Evolutionary conservation across 345 rosid genomes (phyloP).

Genomic region (Eucalyptus erythrocorys): DNA sequence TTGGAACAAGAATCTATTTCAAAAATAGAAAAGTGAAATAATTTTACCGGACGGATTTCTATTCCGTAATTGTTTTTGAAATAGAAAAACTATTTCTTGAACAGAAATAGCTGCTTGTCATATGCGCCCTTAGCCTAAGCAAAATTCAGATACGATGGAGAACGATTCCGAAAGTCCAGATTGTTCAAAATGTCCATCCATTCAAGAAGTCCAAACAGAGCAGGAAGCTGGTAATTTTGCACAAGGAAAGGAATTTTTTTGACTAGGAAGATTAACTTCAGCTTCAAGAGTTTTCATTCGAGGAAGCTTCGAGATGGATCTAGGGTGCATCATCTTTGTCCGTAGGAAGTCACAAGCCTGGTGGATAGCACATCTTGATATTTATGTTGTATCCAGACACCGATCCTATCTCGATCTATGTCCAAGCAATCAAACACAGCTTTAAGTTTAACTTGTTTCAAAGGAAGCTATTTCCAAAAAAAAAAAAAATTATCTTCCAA

Average conservation of each 20-base stretch:
- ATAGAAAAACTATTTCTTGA: too few species aligned
- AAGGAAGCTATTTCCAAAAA: background rate
- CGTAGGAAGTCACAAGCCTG: background rate
- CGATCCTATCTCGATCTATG: background rate
- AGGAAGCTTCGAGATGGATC: constrained; percentile 20
- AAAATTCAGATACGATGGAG: constrained; percentile 64
- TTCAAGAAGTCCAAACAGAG: constrained; percentile 20
- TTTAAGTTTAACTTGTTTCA: accelerated
- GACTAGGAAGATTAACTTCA: constrained; percentile 2
- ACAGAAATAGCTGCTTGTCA: too few species aligned
- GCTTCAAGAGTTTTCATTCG: constrained; percentile 24
- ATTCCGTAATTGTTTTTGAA: too few species aligned
- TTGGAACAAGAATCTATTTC: too few species aligned
- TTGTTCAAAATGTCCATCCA: constrained; percentile 31
- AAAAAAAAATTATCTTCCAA: too few species aligned
- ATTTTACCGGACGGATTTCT: too few species aligned
- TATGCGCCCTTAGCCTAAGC: too few species aligned
- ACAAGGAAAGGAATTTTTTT: constrained; percentile 10
- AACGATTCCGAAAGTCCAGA: constrained; percentile 60
- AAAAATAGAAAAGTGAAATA: too few species aligned
- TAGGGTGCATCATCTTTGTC: constrained; percentile 1
- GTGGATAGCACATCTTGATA: too few species aligned
- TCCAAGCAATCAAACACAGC: background rate
- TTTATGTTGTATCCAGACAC: background rate
- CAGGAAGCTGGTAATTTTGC: constrained; percentile 21